These are phyloP conservation scores for Mitragyna speciosa DNA, from an alignment of 257 asterid genomes.

Conservation along the genomic window DNA sequence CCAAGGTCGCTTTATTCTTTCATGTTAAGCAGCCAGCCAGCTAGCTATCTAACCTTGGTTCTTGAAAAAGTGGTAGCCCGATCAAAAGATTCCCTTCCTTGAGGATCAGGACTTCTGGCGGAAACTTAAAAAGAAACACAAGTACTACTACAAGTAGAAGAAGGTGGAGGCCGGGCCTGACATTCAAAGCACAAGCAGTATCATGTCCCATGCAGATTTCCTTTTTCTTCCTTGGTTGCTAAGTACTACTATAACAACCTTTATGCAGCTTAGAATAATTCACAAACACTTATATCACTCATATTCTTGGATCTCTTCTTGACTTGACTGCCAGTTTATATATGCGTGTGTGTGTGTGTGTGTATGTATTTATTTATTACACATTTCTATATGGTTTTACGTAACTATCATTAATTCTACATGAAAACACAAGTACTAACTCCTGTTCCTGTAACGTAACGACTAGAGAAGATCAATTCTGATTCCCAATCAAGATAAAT, in stretches of 20 bases:
- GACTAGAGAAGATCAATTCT: too few species aligned
- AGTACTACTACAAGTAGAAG: background rate
- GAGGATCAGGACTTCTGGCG: slow-evolving; percentile 15
- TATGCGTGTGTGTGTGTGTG: too few species aligned
- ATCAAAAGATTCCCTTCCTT: slow-evolving; percentile 51
- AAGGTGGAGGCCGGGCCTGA: background rate
- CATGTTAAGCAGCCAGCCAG: slow-evolving; percentile 35
- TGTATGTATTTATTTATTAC: too few species aligned
- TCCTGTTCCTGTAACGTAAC: too few species aligned
- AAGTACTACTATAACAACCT: background rate
- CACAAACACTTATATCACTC: too few species aligned
- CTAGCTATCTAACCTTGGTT: slow-evolving; percentile 29
- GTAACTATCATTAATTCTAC: too few species aligned
- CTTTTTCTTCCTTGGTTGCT: background rate
- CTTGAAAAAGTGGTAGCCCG: slow-evolving; percentile 39
- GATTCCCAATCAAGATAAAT: background rate
- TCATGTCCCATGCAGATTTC: too few species aligned
- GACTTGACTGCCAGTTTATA: too few species aligned
- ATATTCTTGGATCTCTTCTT: too few species aligned
- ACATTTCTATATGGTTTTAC: too few species aligned
- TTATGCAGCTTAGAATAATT: background rate
- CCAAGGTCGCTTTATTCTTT: slow-evolving; percentile 46
- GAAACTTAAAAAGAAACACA: background rate
- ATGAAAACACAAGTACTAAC: too few species aligned
- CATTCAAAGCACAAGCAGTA: too few species aligned